Percentiles rank a stretch among this genome's conserved stretches.
Conservation (phyloP, 2,329 filamentous ascomycete species). For the Colletotrichum agaves region DNA sequence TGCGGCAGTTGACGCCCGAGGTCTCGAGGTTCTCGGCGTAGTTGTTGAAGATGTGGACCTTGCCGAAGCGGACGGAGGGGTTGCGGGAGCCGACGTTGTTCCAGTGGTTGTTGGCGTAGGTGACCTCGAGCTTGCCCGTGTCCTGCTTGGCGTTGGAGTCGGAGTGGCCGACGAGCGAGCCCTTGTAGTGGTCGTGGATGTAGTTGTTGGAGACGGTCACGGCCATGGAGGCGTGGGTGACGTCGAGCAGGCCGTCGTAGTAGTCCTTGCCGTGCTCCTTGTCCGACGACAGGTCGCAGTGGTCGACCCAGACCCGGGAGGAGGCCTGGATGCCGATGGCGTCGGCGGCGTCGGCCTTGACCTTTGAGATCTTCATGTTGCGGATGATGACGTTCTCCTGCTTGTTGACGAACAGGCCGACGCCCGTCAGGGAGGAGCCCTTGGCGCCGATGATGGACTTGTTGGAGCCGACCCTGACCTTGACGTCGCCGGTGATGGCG, state of each 20-base stretch:
- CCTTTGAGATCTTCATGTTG: conserved; percentile 69
- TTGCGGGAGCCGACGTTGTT: conserved; percentile 71
- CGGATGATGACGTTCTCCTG: conserved; percentile 70
- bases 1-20: conserved; percentile 65
- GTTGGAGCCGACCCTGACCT: conserved; percentile 55
- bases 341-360: conserved; percentile 66
- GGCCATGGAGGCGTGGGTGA: conserved; percentile 71
- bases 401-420: conserved; percentile 64
- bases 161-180: conserved; percentile 68
- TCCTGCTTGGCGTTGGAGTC: conserved; percentile 68
- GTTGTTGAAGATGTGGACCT: conserved; percentile 68
- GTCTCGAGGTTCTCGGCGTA: conserved; percentile 53
- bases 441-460: conserved; percentile 57
- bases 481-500: conserved; percentile 51
- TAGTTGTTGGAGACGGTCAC: conserved; percentile 60
- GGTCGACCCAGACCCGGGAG: conserved; percentile 74
- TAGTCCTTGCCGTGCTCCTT: conserved; percentile 72
- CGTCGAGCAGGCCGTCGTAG: conserved; percentile 74
- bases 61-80: conserved; percentile 74
- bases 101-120: conserved; percentile 75
- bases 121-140: conserved; percentile 70
- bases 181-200: conserved; percentile 63
- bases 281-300: conserved; percentile 72
- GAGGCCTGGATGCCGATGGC: conserved; percentile 68
- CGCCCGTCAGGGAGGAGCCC: conserved; percentile 53